Conservation (phyloP, 169 alveolate species). For the Neospora caninum region DNA sequence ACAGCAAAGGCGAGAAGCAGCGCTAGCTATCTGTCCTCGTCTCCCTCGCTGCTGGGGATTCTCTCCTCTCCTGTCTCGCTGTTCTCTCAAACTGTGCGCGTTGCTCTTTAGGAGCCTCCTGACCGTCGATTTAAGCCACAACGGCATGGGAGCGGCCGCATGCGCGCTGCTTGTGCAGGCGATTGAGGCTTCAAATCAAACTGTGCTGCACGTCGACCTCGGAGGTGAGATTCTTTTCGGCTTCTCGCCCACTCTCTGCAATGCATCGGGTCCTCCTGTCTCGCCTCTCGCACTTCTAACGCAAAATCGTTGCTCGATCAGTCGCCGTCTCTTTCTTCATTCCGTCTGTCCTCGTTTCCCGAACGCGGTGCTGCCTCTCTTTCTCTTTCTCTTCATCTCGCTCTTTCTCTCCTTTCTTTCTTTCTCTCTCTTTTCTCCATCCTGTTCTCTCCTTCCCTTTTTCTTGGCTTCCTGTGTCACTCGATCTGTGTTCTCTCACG, state of each 20-base stretch:
- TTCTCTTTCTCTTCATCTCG: not conserved
- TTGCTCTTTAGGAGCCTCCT: conserved; percentile 3
- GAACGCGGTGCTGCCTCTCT: not conserved
- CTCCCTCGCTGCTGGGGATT: not conserved
- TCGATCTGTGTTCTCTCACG: not conserved
- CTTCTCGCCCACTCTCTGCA: no score
- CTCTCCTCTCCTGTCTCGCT: not conserved
- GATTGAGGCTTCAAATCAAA: not conserved
- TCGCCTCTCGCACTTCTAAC: not conserved
- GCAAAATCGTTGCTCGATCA: not conserved
- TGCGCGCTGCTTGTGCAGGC: conserved; percentile 18
- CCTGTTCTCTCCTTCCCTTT: not conserved
- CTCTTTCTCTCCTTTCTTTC: not conserved
- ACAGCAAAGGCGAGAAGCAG: no score
- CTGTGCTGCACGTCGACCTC: conserved; percentile 26
- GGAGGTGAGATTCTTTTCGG: not conserved
- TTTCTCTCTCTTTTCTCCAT: not conserved
- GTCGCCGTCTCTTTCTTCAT: not conserved
- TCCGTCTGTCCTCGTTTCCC: not conserved
- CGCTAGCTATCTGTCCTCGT: no score
- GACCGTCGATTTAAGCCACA: conserved; percentile 23
- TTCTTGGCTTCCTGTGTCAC: not conserved
- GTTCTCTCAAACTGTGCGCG: not conserved
- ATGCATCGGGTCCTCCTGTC: not conserved
- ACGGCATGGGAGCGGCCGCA: conserved; percentile 41